Evolutionary conservation across 306 rosid species (phyloP).

Genomic region (Inga oerstediana): DNA sequence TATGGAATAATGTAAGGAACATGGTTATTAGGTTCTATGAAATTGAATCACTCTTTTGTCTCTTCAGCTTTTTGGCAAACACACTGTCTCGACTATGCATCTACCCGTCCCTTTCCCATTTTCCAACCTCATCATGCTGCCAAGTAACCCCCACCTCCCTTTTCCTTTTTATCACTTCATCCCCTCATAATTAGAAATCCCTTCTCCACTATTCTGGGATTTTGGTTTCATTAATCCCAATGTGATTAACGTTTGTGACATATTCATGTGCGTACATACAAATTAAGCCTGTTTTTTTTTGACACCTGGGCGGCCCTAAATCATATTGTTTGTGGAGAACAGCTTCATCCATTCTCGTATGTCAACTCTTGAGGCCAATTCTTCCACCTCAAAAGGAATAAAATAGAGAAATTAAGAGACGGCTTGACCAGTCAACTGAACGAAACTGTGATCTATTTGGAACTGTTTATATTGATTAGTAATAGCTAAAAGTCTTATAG

Average conservation of each 20-base stretch:
- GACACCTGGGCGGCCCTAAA: not conserved
- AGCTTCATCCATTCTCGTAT: not conserved
- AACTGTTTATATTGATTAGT: not conserved
- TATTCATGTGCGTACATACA: too few relatives aligned
- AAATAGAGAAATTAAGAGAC: not conserved
- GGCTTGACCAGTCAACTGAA: not conserved
- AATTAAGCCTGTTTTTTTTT: too few relatives aligned
- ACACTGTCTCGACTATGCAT: not conserved
- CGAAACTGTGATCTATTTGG: not conserved
- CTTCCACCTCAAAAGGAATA: not conserved
- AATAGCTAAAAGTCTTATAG: too few relatives aligned
- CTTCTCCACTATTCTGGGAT: not conserved
- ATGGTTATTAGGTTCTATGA: not conserved
- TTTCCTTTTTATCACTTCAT: too few relatives aligned
- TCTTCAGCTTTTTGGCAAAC: constrained; percentile 9
- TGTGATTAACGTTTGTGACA: not conserved
- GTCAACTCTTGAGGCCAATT: not conserved
- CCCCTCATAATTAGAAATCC: not conserved
- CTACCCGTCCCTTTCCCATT: constrained; percentile 7
- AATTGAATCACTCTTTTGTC: not conserved
- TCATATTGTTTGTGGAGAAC: not conserved
- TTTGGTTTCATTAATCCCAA: not conserved
- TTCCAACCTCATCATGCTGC: not conserved
- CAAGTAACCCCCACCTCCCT: not conserved
- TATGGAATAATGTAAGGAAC: not conserved